These are phyloP conservation scores for Erysimum cheiranthoides DNA, from an alignment of 345 rosid genomes.

Conservation along the genomic window DNA sequence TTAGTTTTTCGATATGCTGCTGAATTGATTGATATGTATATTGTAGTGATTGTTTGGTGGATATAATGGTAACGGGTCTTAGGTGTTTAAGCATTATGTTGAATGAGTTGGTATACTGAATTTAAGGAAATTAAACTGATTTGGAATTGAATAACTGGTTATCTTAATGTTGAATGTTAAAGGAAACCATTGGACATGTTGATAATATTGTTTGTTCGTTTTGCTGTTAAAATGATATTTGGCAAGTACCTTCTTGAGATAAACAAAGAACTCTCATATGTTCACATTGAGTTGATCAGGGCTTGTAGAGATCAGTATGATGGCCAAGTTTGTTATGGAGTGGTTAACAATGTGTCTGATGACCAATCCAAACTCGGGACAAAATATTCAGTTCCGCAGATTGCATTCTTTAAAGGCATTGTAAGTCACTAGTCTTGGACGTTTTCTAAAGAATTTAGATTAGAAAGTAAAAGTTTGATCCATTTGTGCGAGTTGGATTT, in stretches of 20 bases:
- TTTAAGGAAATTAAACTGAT: not conserved
- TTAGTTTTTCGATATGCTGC: not conserved
- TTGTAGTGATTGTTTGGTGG: too few species aligned
- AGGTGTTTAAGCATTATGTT: not conserved
- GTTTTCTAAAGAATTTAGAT: not conserved
- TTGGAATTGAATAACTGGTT: not conserved
- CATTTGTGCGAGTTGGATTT: not conserved
- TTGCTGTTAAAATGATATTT: conserved; percentile 50
- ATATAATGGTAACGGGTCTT: not conserved
- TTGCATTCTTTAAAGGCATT: conserved; percentile 78
- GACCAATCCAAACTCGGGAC: conserved; percentile 94
- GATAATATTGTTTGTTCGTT: not conserved
- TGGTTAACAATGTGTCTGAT: conserved; percentile 81
- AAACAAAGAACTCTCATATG: conserved; percentile 79
- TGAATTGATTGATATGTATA: not conserved
- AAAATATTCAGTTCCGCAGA: conserved; percentile 79
- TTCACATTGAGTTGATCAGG: conserved; percentile 81
- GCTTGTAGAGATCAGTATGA: conserved; percentile 80
- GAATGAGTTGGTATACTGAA: not conserved
- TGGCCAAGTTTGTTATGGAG: conserved; percentile 77
- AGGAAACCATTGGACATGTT: not conserved
- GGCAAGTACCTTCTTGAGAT: conserved; percentile 77
- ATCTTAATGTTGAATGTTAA: not conserved
- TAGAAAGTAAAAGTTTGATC: not conserved
- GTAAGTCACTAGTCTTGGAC: conserved; percentile 58